Evolutionary conservation across 2,329 filamentous ascomycete genomes (phyloP).

Genomic region (Penicillium sp.): DNA sequence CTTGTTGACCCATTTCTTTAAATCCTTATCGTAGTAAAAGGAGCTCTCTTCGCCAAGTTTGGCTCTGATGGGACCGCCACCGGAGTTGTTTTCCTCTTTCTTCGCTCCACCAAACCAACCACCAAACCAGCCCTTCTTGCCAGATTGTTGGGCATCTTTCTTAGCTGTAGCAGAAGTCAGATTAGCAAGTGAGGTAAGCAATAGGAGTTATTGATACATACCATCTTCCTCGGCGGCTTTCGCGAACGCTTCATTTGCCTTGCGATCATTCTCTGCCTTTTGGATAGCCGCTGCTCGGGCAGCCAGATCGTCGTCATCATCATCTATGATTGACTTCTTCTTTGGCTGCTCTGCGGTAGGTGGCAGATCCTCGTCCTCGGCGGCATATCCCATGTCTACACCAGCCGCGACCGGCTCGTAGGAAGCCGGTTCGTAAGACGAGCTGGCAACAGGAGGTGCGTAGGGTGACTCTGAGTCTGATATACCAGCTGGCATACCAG

Average conservation of each 20-base stretch:
- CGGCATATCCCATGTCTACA: constrained; percentile 32
- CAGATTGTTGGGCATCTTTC: constrained; percentile 27
- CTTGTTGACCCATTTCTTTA: constrained; percentile 98
- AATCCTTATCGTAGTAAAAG: constrained; percentile 92
- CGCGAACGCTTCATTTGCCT: constrained; percentile 79
- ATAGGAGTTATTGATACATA: constrained; percentile 29
- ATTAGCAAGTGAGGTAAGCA: constrained; percentile 26
- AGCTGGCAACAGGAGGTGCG: constrained; percentile 26
- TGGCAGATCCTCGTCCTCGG: constrained; percentile 48
- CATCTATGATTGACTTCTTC: constrained; percentile 78
- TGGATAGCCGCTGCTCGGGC: constrained; percentile 52
- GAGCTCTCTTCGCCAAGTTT: constrained; percentile 92
- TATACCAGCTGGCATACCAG: constrained; percentile 18
- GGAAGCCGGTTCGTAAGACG: constrained; percentile 28
- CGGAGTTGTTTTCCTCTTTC: constrained; percentile 49
- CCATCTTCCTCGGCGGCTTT: constrained; percentile 73
- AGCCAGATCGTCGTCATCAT: constrained; percentile 69
- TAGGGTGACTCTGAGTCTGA: constrained; percentile 29
- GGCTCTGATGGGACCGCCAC: constrained; percentile 68
- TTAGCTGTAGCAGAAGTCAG: constrained; percentile 48
- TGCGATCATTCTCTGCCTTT: constrained; percentile 63
- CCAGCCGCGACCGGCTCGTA: background rate
- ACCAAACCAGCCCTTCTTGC: constrained; percentile 68
- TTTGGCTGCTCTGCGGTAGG: constrained; percentile 58
- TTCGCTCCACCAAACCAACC: constrained; percentile 76